Evolutionary conservation across 176 grass and related monocot species (phyloP).

Genomic region (Aegilops speltoides): DNA sequence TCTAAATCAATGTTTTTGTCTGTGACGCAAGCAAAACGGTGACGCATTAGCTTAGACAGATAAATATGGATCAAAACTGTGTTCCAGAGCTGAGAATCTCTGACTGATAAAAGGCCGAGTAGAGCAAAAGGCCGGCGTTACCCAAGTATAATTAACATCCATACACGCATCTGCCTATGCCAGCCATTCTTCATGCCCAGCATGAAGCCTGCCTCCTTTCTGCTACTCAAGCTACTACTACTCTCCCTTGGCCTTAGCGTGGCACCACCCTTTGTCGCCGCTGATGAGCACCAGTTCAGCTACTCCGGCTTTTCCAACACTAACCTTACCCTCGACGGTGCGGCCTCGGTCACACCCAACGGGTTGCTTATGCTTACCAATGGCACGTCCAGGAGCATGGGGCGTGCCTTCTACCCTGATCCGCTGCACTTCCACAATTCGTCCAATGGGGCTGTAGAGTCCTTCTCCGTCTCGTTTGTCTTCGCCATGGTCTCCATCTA

Average conservation of each 20-base stretch:
- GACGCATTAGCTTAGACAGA: not conserved
- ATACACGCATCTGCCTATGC: not conserved
- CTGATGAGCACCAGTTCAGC: slow-evolving; percentile 2
- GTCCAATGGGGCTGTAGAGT: not conserved
- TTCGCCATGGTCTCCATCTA: slow-evolving; percentile 19
- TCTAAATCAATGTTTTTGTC: not conserved
- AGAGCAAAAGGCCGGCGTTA: not conserved
- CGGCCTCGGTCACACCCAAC: not conserved
- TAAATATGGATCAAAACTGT: not conserved
- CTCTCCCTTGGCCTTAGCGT: not conserved
- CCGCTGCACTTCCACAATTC: not conserved
- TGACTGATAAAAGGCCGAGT: not conserved
- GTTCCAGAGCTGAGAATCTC: not conserved
- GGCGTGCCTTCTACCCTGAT: slow-evolving; percentile 19
- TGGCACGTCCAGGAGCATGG: not conserved
- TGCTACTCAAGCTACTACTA: not conserved
- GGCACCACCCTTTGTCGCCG: not conserved
- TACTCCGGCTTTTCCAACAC: slow-evolving; percentile 39
- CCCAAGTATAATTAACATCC: not conserved
- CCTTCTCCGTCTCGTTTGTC: slow-evolving; percentile 29
- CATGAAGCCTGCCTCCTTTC: not conserved
- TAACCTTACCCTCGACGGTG: slow-evolving; percentile 30
- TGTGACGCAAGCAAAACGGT: not conserved
- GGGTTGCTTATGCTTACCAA: slow-evolving; percentile 29
- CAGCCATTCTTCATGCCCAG: not conserved